Base-by-base conservation (phyloP, 192 early-diverging fungal genomes). In the Bifiguratus adelaidae region DNA sequence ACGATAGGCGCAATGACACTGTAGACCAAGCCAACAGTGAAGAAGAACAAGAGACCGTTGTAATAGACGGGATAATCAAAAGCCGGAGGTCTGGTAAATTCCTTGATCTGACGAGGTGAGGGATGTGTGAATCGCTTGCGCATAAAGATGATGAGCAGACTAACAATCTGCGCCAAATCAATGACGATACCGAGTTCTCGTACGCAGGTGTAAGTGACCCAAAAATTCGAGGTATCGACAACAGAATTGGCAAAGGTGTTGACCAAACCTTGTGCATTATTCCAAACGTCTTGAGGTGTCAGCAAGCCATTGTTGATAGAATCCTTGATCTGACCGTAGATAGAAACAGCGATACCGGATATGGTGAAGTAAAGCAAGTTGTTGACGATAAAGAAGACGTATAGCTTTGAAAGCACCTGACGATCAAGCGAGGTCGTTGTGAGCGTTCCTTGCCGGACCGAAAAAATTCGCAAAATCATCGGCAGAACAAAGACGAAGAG, bases 131-230 rank as follows among this genome's bases (percentile, higher is more conserved):
- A 81, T 40, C 70, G 60, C 55, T 77, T 76, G 58, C 76, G 69
- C 22, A 57, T 30, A 7, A 46, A 52, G n/a, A 63, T 71, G 19
- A 68, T 41, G n/a, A 64, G 6, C 44, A 88, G 55, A 28, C 71
- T 71, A 23, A 83, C 50, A 3, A 77, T 42, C 54, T 88, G 85
- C 16, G 77, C 78, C 38, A 88, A 58, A 58, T 88, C 82, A 21
- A 85, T 34, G 47, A 81, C 66, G 1, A 75, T 78, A 41, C 74
- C 76, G 42, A 85, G 55, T 20, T 76, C 71, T 40, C 70, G 62
- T 30, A 85, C 65, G 27, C 81, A 76, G 13, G 85, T 71, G 48
- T 85, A 88, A n/a, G 74, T 76, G 0, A 81, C 78, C 85, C 85
- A 88, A 56, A 81, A 88, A 46, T 74, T 59, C 4, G 76, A 76